A percentile compares a stretch with the other conserved stretches of the same genome.
Conservation (phyloP, 345 rosid species). For the Psidium friedrichsthalianum region DNA sequence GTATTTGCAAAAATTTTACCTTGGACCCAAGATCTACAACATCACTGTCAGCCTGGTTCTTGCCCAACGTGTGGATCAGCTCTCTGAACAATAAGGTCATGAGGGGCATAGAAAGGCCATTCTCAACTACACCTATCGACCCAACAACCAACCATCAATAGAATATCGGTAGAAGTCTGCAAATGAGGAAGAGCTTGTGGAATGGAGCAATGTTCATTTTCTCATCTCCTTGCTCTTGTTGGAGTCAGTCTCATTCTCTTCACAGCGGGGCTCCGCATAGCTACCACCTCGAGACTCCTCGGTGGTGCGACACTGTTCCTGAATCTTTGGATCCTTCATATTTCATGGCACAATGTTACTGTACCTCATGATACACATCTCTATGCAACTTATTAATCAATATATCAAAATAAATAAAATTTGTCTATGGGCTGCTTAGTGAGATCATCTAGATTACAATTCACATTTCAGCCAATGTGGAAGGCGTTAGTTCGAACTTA, state of each 20-base stretch:
- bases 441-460: too few species aligned
- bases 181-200: slow-evolving; percentile 56
- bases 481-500: too few species aligned
- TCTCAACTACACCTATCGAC: slow-evolving; percentile 48
- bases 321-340: too few species aligned
- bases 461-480: too few species aligned
- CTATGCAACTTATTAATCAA: too few species aligned
- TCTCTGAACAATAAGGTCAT: slow-evolving; percentile 70
- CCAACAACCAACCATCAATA: slow-evolving; percentile 58
- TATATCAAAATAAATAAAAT: too few species aligned
- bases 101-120: slow-evolving; percentile 53
- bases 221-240: slow-evolving; percentile 30
- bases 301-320: too few species aligned
- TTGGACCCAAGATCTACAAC: slow-evolving; percentile 30
- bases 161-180: slow-evolving; percentile 42
- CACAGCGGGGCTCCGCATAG: too few species aligned
- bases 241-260: slow-evolving; percentile 5
- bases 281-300: too few species aligned
- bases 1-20: slow-evolving; percentile 20
- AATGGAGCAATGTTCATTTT: slow-evolving; percentile 42
- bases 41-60: slow-evolving; percentile 30
- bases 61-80: slow-evolving; percentile 47
- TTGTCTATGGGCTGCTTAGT: too few species aligned
- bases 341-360: too few species aligned
- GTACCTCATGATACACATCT: too few species aligned